Evolutionary conservation across 1,284 basidiomycete genomes (phyloP), one percentile per base, ranked within the genome.

Genomic region (Ganoderma leucocontextum): DNA sequence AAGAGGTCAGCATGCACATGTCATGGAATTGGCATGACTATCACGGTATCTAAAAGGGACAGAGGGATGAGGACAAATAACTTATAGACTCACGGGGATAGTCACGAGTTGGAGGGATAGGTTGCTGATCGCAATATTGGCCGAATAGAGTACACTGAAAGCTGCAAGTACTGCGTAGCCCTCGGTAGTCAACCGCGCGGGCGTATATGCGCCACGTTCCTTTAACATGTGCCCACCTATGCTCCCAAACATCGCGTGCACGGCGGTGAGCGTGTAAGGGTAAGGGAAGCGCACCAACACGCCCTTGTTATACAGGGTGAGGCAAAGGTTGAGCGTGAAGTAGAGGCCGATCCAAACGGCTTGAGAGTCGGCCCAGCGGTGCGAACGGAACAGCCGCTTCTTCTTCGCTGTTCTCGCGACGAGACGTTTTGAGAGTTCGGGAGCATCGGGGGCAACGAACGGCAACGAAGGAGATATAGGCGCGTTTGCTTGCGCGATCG

Each of bases 121-220:
- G 80, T 98, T 98, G 82, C 94, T 96, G 61, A 97, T 92, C 33
- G 92, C 92, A 74, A 98, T 97, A 77, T 98, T 98, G 78, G 96
- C 82, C 7, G 96, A 93, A 80, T 97, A 98, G 0, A 98, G 84
- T 10, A 92, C 83, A 70, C 95, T 96, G 81, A 97, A 98, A 1
- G 89, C 87, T 19, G 88, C 79, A 36, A 98, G 83, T 12, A 92
- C 87, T 35, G 88, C 69, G 67, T 86, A 88, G 76, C 96, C 91
- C 42, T 82, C 81, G 41, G 81, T 73, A 3, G 82, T 85, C 36
- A 94, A 80, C 33, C 84, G 82, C 19, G 89, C 87, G 2, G 91
- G 90, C 15, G 85, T 83, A 77, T 91, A 95, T 15, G 86, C 76
- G 0, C 89, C 89, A 38, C 83, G 80, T 44, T 87, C 85, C 36